Conservation (phyloP, 768 basidiomycete species). For the Neoboletus brunneissimus region DNA sequence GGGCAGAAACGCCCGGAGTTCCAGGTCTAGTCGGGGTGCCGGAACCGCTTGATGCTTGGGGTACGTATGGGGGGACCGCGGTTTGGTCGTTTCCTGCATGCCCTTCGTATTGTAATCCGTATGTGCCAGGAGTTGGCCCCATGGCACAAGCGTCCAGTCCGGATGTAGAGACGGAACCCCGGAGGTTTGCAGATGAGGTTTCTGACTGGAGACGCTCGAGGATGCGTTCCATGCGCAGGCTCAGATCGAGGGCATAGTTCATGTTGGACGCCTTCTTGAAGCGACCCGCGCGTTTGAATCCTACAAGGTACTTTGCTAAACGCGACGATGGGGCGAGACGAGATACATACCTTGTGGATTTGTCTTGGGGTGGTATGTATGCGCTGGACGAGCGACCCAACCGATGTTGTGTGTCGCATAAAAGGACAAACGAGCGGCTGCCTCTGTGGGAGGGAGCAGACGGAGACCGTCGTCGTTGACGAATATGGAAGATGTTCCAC, state of each 20-base stretch:
- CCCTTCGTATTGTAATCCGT: constrained; percentile 66
- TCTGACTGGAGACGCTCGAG: constrained; percentile 31
- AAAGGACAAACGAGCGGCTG: constrained; percentile 46
- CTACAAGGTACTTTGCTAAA: constrained; percentile 6
- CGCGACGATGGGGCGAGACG: constrained; percentile 35
- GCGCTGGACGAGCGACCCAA: constrained; percentile 58
- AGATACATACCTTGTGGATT: constrained; percentile 43
- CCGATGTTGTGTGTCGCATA: constrained; percentile 58
- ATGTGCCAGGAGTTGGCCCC: constrained; percentile 39
- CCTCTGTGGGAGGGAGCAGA: constrained; percentile 44
- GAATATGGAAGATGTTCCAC: constrained; percentile 57
- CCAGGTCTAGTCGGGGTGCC: constrained; percentile 28
- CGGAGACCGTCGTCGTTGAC: constrained; percentile 65
- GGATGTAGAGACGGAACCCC: constrained; percentile 24
- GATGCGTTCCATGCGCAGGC: constrained; percentile 35
- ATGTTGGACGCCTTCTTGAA: constrained; percentile 96
- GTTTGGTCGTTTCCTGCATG: constrained; percentile 58
- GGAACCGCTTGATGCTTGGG: constrained; percentile 17
- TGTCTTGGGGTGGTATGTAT: constrained; percentile 41
- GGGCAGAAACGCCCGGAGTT: constrained; percentile 20
- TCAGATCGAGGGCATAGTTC: constrained; percentile 68
- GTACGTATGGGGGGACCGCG: constrained; percentile 22
- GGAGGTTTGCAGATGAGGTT: constrained; percentile 19
- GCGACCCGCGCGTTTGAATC: constrained; percentile 54
- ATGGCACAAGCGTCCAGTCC: constrained; percentile 21